These are phyloP conservation scores for Aspergillus chevalieri DNA, from an alignment of 2,329 filamentous ascomycete genomes.

Conservation along the genomic window DNA sequence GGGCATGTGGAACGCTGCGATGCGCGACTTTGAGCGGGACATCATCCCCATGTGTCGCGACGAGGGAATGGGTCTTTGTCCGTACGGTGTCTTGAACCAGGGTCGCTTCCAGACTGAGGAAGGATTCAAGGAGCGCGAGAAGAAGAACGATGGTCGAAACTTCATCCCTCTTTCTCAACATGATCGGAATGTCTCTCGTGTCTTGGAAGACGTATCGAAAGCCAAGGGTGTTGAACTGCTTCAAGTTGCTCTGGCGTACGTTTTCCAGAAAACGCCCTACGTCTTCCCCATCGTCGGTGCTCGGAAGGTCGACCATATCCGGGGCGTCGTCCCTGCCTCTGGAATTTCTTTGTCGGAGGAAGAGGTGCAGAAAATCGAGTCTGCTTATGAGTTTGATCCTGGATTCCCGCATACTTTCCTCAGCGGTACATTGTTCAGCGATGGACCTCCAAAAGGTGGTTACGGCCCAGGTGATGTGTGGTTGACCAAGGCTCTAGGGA, in stretches of 20 bases:
- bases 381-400: slow-evolving; percentile 47
- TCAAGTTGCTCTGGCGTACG: slow-evolving; percentile 42
- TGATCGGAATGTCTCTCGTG: slow-evolving; percentile 11
- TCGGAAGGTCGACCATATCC: slow-evolving; percentile 48
- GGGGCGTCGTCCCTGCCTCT: slow-evolving; percentile 53
- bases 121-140: slow-evolving; percentile 19
- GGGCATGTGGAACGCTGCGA: slow-evolving; percentile 55
- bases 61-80: slow-evolving; percentile 49
- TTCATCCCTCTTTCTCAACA: slow-evolving; percentile 6
- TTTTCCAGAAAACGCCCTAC: slow-evolving; percentile 47
- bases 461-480: slow-evolving; percentile 1
- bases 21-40: slow-evolving; percentile 64
- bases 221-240: slow-evolving; percentile 2
- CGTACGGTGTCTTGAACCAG: slow-evolving; percentile 3
- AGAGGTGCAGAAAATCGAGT: slow-evolving; percentile 52
- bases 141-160: slow-evolving; percentile 16
- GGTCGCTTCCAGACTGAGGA: slow-evolving; percentile 38
- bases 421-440: slow-evolving; percentile 4
- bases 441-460: neutral
- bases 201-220: slow-evolving; percentile 14
- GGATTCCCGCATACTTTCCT: slow-evolving; percentile 35
- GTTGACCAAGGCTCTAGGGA: slow-evolving; percentile 4
- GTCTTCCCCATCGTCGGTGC: slow-evolving; percentile 52
- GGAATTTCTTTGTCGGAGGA: slow-evolving; percentile 46
- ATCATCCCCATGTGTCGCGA: slow-evolving; percentile 60